Conservation (phyloP, 176 grass and related monocot genomes). For the Oryza rufipogon region DNA sequence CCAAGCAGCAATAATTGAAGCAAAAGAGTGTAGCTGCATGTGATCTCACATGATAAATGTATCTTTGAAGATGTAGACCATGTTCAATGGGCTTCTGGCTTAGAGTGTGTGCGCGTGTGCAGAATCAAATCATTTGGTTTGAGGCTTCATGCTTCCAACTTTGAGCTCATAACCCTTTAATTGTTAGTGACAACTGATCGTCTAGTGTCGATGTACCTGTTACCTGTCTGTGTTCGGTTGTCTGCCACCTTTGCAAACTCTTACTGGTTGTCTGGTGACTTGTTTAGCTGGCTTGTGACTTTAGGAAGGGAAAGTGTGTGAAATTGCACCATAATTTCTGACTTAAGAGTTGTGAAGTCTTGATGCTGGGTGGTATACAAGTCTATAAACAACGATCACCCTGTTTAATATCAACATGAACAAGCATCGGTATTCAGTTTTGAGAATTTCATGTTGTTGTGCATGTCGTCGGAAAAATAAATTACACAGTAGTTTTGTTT, state of each 20-base stretch:
- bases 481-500: not conserved
- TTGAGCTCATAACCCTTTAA: slow-evolving; percentile 31
- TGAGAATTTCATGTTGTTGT: not conserved
- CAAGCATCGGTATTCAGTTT: not conserved
- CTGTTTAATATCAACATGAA: not conserved
- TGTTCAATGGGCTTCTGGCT: slow-evolving; percentile 25
- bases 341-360: not conserved
- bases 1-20: slow-evolving; percentile 50
- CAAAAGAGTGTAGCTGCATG: slow-evolving; percentile 17
- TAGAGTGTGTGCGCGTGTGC: not conserved
- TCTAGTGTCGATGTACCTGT: slow-evolving; percentile 19
- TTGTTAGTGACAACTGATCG: slow-evolving; percentile 22
- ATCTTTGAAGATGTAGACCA: slow-evolving; percentile 41
- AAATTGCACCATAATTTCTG: not conserved
- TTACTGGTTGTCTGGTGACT: slow-evolving; percentile 19
- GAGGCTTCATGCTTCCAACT: slow-evolving; percentile 26
- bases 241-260: not conserved
- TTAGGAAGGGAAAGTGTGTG: not conserved
- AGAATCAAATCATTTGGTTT: slow-evolving; percentile 24
- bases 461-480: not conserved
- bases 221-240: not conserved
- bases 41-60: slow-evolving; percentile 39
- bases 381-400: not conserved
- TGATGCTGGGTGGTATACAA: not conserved
- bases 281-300: not conserved